Conservation (phyloP, 345 rosid species). For the Erucastrum elatum region DNA sequence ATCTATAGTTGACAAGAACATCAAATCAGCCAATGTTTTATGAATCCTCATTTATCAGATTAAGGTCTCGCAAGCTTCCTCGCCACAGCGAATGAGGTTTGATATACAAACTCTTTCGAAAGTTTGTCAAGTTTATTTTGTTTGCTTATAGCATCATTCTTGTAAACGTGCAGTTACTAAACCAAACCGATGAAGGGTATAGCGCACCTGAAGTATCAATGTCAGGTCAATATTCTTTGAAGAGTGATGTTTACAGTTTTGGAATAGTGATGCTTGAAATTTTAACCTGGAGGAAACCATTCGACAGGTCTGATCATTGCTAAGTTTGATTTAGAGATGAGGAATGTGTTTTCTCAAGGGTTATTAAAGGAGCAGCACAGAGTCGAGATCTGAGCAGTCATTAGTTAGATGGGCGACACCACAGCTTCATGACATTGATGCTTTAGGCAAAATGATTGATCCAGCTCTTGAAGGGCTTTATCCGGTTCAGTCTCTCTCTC, state of each 20-base stretch:
- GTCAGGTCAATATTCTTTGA: constrained; percentile 84
- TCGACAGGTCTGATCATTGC: constrained; percentile 62
- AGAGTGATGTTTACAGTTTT: constrained; percentile 92
- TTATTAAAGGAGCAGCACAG: constrained; percentile 54
- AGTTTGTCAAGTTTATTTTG: background rate
- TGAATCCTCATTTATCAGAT: constrained; percentile 94
- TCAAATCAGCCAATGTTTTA: constrained; percentile 85
- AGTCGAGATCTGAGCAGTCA: constrained; percentile 86
- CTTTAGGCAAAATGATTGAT: constrained; percentile 92
- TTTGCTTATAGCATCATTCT: constrained; percentile 14
- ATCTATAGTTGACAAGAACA: constrained; percentile 81
- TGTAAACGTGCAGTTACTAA: constrained; percentile 53
- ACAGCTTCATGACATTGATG: constrained; percentile 98
- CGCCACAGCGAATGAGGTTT: constrained; percentile 81
- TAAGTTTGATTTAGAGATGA: background rate
- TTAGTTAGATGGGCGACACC: constrained; percentile 99
- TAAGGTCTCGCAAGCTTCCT: constrained; percentile 79
- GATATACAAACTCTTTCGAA: background rate
- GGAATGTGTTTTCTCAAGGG: background rate
- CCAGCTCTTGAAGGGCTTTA: constrained; percentile 88
- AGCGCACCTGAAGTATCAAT: constrained; percentile 92
- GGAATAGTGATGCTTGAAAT: constrained; percentile 98
- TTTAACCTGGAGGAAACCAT: constrained; percentile 93
- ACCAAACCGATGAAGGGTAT: constrained; percentile 63
- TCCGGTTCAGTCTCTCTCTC: constrained; percentile 92